These are phyloP conservation scores for Handroanthus guayacan DNA, from an alignment of 257 asterid genomes.

Conservation along the genomic window DNA sequence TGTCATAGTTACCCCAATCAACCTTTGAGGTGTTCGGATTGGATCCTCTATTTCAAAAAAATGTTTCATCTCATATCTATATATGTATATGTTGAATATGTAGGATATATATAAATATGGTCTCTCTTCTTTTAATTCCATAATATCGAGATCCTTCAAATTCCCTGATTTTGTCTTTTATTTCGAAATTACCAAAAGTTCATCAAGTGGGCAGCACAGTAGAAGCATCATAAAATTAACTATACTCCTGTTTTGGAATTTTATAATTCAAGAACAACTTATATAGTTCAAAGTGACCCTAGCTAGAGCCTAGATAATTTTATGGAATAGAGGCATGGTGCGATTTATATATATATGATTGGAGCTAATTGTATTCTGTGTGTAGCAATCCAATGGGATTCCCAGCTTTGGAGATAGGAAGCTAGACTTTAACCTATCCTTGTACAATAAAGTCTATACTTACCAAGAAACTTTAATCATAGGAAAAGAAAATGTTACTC, in stretches of 20 bases:
- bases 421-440: background rate
- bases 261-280: background rate
- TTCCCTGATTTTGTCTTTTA: background rate
- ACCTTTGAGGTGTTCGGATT: too few relatives aligned
- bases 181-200: background rate
- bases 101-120: too few relatives aligned
- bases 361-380: background rate
- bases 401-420: background rate
- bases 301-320: background rate
- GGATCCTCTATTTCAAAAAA: too few relatives aligned
- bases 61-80: too few relatives aligned
- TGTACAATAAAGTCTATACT: background rate
- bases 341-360: background rate
- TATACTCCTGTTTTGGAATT: background rate
- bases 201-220: constrained; percentile 6
- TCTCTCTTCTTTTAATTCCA: too few relatives aligned
- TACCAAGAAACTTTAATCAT: background rate
- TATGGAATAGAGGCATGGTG: background rate
- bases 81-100: too few relatives aligned
- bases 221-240: background rate
- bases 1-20: too few relatives aligned
- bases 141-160: too few relatives aligned
- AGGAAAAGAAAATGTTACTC: background rate
- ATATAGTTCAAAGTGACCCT: background rate
- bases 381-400: background rate